Base-by-base conservation (phyloP, 1,284 basidiomycete genomes). In the Coniferiporia sulphurascens region DNA sequence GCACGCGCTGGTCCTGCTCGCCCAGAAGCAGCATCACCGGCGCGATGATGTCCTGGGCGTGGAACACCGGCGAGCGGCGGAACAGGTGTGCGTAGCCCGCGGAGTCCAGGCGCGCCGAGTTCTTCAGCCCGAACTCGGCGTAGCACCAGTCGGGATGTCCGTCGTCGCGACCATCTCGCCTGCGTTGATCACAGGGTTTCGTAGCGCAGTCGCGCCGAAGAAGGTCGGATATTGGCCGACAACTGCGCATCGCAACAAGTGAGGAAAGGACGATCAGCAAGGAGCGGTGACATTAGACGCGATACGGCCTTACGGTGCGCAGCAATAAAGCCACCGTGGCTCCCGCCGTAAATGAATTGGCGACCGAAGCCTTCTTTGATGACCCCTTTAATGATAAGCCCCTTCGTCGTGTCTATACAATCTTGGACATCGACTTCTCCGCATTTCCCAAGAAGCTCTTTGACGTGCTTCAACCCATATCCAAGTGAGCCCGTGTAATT, bases 61-160 rank as follows among this genome's bases (percentile, higher is more conserved):
- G 69, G 3, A 76, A 67, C 36, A 88, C 83, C 0, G 89, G 88
- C 0, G 86, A 87, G 12, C 78, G 73, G 0, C 68, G 64, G 56
- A 78, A 79, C 1, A 89, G 69, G 34, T 71, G 66, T 1, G 70
- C 64, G 63, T 78, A 87, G 15, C 71, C 65, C 2, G 75, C 74
- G 0, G 80, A 75, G 38, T 57, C 55, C 15, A 50, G 46, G 9
- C 55, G 21, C 38, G 55, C 46, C 36, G 22, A 32, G 21, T 36
- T 22, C 41, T 38, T 48, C 2, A 83, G 60, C 0, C 78, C 83
- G 56, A 84, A 82, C 69, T 91, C 88, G 12, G 72, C 67, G 65
- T 77, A 85, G 45, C 81, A 80, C 88, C 88, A 91, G 65, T 91
- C 89, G 85, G 81, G 45, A 91, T 90, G 64, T 91, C 89, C 0